Conservation (phyloP, 345 rosid genomes). For the Rhodamnia rubescens region DNA sequence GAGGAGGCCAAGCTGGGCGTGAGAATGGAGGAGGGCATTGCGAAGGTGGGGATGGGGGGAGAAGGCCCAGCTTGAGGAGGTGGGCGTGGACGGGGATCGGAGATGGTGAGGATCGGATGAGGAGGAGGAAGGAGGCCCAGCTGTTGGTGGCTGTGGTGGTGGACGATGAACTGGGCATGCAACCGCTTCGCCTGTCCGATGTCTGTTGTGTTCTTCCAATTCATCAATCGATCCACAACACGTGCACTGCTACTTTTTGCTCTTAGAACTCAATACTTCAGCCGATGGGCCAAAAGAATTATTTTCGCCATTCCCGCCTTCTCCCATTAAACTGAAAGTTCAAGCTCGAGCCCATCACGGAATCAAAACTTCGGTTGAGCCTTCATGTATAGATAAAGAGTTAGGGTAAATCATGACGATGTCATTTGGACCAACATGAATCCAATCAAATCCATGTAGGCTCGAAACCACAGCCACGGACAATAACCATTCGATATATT, state of each 20-base stretch:
- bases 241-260: not conserved
- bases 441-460: too few species aligned
- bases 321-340: not conserved
- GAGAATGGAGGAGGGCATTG: conserved; percentile 22
- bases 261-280: not conserved
- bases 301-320: not conserved
- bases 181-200: not conserved
- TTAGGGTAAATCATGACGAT: too few species aligned
- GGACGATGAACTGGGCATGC: not conserved
- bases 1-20: conserved; percentile 12
- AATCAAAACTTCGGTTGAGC: too few species aligned
- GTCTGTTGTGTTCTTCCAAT: not conserved
- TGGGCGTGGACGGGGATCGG: conserved; percentile 16
- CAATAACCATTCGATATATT: not conserved
- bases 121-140: conserved; percentile 14
- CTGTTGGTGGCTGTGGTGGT: not conserved
- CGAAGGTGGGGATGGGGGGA: conserved; percentile 14
- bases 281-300: not conserved
- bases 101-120: conserved; percentile 17
- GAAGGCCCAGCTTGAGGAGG: conserved; percentile 21
- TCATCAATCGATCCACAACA: not conserved
- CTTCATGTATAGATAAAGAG: too few species aligned
- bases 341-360: not conserved
- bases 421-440: too few species aligned
- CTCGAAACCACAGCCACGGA: not conserved